Conservation (phyloP, 305 asterid species). For the Solanum chacoense region DNA sequence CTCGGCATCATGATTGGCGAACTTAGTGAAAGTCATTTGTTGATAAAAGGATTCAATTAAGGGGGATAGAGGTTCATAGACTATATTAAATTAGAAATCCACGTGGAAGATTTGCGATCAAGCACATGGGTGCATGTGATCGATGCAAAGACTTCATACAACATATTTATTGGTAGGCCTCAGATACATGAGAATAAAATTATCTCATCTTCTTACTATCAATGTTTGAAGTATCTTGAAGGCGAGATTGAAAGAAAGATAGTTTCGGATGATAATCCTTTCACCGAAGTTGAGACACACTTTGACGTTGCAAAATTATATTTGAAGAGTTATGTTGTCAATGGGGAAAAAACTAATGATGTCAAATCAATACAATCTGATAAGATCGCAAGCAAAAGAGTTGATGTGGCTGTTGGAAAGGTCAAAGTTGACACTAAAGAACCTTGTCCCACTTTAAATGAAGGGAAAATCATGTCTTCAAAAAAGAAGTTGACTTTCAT, state of each 20-base stretch:
- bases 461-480: background rate
- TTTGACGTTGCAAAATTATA: background rate
- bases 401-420: background rate
- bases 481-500: background rate
- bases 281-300: background rate
- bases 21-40: background rate
- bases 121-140: background rate
- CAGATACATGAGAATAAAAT: background rate
- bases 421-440: background rate
- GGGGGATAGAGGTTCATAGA: background rate
- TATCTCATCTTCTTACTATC: background rate
- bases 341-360: background rate
- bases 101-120: background rate
- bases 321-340: background rate
- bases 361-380: background rate
- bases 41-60: background rate
- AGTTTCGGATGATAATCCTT: background rate
- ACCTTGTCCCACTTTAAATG: background rate
- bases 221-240: background rate
- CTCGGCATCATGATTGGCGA: background rate
- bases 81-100: background rate
- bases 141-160: background rate
- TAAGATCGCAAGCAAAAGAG: background rate
- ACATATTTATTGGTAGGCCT: background rate
- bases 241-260: background rate